phyloP scores from a whole-genome alignment of 306 rosid species.

The Rosa multiflora region DNA sequence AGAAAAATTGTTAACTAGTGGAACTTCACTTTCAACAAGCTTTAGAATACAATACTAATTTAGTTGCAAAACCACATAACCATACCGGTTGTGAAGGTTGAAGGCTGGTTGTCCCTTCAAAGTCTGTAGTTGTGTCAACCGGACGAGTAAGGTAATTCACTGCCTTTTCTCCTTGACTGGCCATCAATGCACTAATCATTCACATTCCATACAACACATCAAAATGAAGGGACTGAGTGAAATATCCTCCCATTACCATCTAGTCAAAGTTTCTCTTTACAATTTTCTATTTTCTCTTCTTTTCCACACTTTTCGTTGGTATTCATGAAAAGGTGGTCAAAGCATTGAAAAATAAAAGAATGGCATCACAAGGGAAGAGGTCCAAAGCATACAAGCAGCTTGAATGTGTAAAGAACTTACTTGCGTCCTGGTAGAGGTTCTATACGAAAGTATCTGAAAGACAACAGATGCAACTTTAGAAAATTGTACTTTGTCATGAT shows the following conservation, averaged over 20 bases:
- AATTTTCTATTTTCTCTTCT: neutral
- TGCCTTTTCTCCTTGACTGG: constrained; percentile 78
- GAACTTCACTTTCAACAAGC: neutral
- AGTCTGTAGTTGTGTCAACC: constrained; percentile 87
- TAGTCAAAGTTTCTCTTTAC: constrained; percentile 5
- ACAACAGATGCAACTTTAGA: constrained; percentile 17
- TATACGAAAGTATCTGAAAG: constrained; percentile 76
- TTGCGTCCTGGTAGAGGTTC: constrained; percentile 92
- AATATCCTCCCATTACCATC: constrained; percentile 17
- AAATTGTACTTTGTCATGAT: neutral
- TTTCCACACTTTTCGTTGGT: neutral
- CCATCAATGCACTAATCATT: constrained; percentile 77
- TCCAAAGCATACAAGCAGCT: constrained; percentile 14
- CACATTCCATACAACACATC: constrained; percentile 31
- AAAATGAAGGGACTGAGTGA: constrained; percentile 19
- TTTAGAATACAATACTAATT: neutral
- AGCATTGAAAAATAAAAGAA: constrained; percentile 2
- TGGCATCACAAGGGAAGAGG: constrained; percentile 10
- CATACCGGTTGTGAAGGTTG: constrained; percentile 81
- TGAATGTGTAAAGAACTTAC: constrained; percentile 44
- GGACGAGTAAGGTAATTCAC: constrained; percentile 92
- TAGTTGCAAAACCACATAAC: constrained; percentile 4
- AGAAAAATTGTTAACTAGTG: neutral
- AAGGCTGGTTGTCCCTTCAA: constrained; percentile 88
- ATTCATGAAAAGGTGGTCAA: neutral